phyloP scores from a whole-genome alignment of 768 basidiomycete species.

The Tremella fuciformis region DNA sequence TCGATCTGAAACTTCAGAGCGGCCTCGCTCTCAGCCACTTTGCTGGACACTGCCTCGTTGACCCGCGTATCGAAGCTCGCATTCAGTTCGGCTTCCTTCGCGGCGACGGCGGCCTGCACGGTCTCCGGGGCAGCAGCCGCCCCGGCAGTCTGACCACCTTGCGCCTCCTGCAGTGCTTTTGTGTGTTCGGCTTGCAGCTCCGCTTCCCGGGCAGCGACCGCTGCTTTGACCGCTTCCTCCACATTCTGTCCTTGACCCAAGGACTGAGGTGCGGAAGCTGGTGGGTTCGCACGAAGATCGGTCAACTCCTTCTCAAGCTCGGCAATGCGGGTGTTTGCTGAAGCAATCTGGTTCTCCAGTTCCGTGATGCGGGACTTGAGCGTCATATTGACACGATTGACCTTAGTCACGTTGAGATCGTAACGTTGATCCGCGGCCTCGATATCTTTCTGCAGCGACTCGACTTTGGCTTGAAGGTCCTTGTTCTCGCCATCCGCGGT shows the following conservation, averaged over 20 bases:
- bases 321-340: constrained; percentile 14
- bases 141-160: neutral
- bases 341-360: constrained; percentile 4
- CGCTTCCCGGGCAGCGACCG: constrained; percentile 36
- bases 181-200: constrained; percentile 28
- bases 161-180: constrained; percentile 25
- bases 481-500: constrained; percentile 9
- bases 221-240: constrained; percentile 41
- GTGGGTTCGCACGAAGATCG: constrained; percentile 2
- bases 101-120: constrained; percentile 17
- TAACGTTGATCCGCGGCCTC: constrained; percentile 28
- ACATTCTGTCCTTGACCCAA: constrained; percentile 21
- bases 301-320: constrained; percentile 27
- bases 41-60: constrained; percentile 19
- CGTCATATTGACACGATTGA: constrained; percentile 36
- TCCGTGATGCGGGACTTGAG: constrained; percentile 18
- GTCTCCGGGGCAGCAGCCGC: neutral
- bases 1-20: constrained; percentile 29
- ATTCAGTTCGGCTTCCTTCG: constrained; percentile 27
- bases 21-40: constrained; percentile 16
- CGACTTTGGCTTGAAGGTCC: constrained; percentile 23
- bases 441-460: constrained; percentile 28
- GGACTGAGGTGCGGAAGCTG: constrained; percentile 1
- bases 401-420: constrained; percentile 34
- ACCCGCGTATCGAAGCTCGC: constrained; percentile 24